A percentile compares a stretch with the other conserved stretches of the same genome.
Conservation (phyloP, 2,329 filamentous ascomycete species). For the Herpotrichia juniperi region DNA sequence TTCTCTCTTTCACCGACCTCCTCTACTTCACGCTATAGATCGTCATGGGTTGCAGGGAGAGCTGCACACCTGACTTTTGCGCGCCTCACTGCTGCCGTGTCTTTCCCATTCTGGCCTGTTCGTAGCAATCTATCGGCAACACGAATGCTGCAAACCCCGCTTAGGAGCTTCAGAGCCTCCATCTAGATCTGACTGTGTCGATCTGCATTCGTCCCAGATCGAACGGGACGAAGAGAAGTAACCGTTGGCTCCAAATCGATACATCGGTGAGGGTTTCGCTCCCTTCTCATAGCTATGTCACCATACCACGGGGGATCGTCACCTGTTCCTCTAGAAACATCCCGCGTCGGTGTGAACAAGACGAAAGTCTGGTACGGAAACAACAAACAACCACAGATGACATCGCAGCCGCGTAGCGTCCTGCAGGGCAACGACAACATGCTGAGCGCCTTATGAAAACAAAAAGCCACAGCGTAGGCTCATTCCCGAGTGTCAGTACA, state of each 20-base stretch:
- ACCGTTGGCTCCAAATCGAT: neutral
- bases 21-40: neutral
- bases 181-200: neutral
- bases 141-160: neutral
- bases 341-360: too few relatives aligned
- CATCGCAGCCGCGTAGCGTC: slow-evolving; percentile 15
- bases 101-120: neutral
- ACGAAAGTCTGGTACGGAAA: neutral
- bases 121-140: neutral
- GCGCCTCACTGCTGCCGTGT: neutral
- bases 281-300: neutral
- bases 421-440: slow-evolving; percentile 14
- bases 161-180: neutral
- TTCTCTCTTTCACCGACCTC: neutral
- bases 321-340: too few relatives aligned
- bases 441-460: neutral
- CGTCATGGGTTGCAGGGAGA: slow-evolving; percentile 10
- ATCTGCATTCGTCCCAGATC: neutral
- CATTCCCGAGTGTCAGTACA: neutral
- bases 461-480: neutral
- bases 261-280: neutral
- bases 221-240: neutral
- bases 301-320: neutral
- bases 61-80: neutral
- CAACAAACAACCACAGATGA: slow-evolving; percentile 2